Percentiles rank a stretch among this genome's conserved stretches.
phyloP scores from a whole-genome alignment of 208 protist species.

The Trypanosoma avium region DNA sequence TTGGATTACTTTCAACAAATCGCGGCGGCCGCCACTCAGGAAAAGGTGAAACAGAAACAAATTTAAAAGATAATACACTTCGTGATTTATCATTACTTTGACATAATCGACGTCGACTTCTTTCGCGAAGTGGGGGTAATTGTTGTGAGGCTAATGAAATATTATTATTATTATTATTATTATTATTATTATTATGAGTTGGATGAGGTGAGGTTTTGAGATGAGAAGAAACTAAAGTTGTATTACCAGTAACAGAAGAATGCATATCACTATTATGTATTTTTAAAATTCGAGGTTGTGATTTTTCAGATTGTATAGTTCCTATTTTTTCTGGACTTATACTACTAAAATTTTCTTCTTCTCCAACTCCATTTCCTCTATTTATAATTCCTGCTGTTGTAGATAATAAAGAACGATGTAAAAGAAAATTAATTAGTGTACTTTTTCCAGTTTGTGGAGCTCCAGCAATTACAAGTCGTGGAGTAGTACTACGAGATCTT shows the following conservation, averaged over 20 bases:
- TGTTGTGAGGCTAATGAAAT: neutral
- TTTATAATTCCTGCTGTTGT: neutral
- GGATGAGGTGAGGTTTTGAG: no score
- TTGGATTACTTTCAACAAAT: neutral
- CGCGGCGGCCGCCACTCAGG: neutral
- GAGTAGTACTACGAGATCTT: neutral
- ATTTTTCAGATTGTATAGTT: no score
- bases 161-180: neutral
- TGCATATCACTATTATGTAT: no score
- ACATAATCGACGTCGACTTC: neutral
- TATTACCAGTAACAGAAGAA: no score
- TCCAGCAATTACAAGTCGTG: constrained; percentile 28
- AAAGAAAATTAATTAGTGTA: constrained; percentile 24
- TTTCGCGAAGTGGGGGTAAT: neutral
- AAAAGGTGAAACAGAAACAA: neutral
- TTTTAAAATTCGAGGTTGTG: no score
- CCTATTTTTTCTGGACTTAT: no score
- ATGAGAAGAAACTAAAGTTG: no score
- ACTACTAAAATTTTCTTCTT: neutral
- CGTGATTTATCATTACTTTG: neutral
- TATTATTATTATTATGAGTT: no score
- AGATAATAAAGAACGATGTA: neutral
- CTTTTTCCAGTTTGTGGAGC: constrained; percentile 11
- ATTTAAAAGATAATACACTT: neutral
- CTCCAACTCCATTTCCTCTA: neutral